Percentiles rank a stretch among this genome's conserved stretches.
These are phyloP conservation scores for Bipolaris victoriae DNA, from an alignment of 2,329 filamentous ascomycete species.

Conservation along the genomic window DNA sequence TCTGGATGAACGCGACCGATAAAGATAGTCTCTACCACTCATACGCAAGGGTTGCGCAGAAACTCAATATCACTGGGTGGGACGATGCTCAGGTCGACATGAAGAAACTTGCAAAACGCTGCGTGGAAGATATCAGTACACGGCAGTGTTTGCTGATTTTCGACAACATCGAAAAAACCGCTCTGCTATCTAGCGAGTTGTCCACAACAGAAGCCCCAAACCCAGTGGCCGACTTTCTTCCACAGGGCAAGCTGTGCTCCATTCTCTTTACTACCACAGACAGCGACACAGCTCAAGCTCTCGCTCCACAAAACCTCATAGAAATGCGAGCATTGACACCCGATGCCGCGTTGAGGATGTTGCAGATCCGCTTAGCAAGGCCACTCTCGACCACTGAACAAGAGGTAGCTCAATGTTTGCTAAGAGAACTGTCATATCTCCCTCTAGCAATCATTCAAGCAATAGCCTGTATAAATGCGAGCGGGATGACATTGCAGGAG, in stretches of 20 bases:
- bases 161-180: conserved; percentile 32
- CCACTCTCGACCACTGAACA: too few relatives aligned
- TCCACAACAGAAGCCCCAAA: background rate
- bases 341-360: too few relatives aligned
- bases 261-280: conserved; percentile 11
- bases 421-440: too few relatives aligned
- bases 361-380: too few relatives aligned
- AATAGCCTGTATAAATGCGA: too few relatives aligned
- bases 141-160: conserved; percentile 18
- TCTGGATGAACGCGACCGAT: conserved; percentile 54
- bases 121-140: background rate
- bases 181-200: conserved; percentile 11
- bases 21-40: conserved; percentile 51
- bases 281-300: conserved; percentile 7
- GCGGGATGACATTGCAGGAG: too few relatives aligned
- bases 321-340: too few relatives aligned
- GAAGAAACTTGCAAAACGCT: conserved; percentile 22
- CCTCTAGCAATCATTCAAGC: too few relatives aligned
- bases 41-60: conserved; percentile 26
- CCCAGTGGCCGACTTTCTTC: background rate
- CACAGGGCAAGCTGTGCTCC: background rate
- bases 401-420: too few relatives aligned
- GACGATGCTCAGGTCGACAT: conserved; percentile 4
- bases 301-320: background rate
- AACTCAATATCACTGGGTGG: conserved; percentile 35